Base-by-base conservation (phyloP, 208 protist genomes). In the Acanthamoeba sp. region DNA sequence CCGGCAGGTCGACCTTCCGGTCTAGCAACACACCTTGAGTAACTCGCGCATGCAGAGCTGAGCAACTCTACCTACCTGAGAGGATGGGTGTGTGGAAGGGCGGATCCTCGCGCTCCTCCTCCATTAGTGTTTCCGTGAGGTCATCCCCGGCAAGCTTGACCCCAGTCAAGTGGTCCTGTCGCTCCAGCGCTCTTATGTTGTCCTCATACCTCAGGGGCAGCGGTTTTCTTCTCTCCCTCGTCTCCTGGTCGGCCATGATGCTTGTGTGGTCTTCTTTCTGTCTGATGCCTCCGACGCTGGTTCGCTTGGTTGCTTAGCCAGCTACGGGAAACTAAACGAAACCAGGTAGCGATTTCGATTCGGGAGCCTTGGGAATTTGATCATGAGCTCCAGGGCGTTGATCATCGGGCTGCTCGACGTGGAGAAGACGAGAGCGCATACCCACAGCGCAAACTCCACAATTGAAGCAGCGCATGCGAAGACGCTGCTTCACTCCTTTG, bases 111-210 rank as follows among this genome's bases (percentile, higher is more conserved):
- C 34, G 42, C 80, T 89, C 80, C 34, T 89, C 80, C 27, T 89
- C 80, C 45, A 89, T 55, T 5, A 89, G 52, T 18, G 80, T 89
- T 42, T 89, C 80, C 48, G 80, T 89, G 45, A 89, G 80, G 80
- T 89, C 80, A 22, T 89, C 80, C 1, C 80, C 80, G 10, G 52
- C 40, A 27, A 89, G 80, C 45, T 24, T 0, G 0, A 64, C 7
- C n/a, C 80, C 80, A 48, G n/a, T 89, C 45, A 89, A 4, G 45
- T 89, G 80, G n/a, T 32, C 36, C 4, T 10, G 80, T 12, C 80
- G 27, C 48, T 52, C 80, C 27, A 89, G 34, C 42, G 36, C 27
- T 0, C 52, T 4, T 16, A 20, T 0, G n/a, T 89, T 55, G 80
- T 89, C 45, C n/a, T n/a, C 80, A 14, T 64, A 89, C 52, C 80